Evolutionary conservation across 306 rosid genomes (phyloP).

Genomic region (Gynostemma pentaphyllum): DNA sequence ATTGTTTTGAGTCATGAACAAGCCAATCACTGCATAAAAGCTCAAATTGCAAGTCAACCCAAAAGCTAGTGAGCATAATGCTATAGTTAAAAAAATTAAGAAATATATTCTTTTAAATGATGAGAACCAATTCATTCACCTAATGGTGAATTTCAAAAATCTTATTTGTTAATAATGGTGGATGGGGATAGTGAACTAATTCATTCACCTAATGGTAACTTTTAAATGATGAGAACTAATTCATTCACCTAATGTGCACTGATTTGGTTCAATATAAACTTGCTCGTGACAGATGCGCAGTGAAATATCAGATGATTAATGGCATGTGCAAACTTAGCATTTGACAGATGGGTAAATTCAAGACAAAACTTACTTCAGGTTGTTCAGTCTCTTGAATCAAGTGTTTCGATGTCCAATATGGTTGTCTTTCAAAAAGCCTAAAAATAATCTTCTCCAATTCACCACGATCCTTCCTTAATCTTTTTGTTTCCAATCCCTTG

Average conservation of each 20-base stretch:
- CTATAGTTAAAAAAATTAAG: neutral
- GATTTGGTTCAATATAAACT: neutral
- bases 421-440: conserved; percentile 67
- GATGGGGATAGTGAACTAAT: no score
- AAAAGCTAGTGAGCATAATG: neutral
- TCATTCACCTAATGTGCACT: neutral
- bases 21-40: neutral
- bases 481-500: conserved; percentile 45
- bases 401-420: conserved; percentile 68
- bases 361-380: conserved; percentile 62
- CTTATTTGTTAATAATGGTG: no score
- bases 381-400: conserved; percentile 82
- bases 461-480: conserved; percentile 76
- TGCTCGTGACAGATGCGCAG: neutral
- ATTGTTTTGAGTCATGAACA: neutral
- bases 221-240: no score
- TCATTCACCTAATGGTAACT: no score
- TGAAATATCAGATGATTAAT: neutral
- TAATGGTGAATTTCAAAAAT: no score
- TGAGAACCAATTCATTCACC: no score
- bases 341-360: neutral
- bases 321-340: neutral
- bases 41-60: neutral
- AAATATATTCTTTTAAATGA: no score
- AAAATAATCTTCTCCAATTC: conserved; percentile 83